These are phyloP conservation scores for Solanum peruvianum DNA, from an alignment of 257 asterid species.

Conservation along the genomic window DNA sequence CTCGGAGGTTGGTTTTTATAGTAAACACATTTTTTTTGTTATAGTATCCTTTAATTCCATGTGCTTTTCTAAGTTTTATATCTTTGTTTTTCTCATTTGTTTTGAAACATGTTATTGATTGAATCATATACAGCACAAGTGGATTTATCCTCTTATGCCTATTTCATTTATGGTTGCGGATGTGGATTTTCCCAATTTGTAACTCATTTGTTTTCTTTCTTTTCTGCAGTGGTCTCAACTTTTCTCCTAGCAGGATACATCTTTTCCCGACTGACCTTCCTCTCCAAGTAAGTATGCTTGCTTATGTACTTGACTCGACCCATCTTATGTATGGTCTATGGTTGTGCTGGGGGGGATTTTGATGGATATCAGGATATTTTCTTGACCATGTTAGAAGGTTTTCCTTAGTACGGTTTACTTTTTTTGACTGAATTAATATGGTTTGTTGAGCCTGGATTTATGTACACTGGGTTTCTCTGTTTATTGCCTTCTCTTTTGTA, in stretches of 20 bases:
- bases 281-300: conserved; percentile 36
- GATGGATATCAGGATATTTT: neutral
- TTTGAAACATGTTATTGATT: neutral
- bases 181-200: neutral
- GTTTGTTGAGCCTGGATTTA: neutral
- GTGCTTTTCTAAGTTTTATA: neutral
- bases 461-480: neutral
- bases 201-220: neutral
- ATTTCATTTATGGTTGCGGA: neutral
- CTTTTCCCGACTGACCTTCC: conserved; percentile 53
- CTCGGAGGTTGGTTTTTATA: conserved; percentile 37
- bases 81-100: neutral
- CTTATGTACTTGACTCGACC: neutral
- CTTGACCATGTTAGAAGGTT: neutral
- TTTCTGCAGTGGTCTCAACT: conserved; percentile 45
- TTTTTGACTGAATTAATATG: neutral
- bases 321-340: neutral
- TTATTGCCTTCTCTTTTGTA: neutral
- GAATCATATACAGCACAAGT: neutral
- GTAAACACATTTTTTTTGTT: neutral
- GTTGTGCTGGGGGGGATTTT: neutral
- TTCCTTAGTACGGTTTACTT: neutral
- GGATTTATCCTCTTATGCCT: neutral
- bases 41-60: neutral
- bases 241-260: conserved; percentile 51